phyloP scores from a whole-genome alignment of 805 yeast genomes.

The Candida coleopterorum region DNA sequence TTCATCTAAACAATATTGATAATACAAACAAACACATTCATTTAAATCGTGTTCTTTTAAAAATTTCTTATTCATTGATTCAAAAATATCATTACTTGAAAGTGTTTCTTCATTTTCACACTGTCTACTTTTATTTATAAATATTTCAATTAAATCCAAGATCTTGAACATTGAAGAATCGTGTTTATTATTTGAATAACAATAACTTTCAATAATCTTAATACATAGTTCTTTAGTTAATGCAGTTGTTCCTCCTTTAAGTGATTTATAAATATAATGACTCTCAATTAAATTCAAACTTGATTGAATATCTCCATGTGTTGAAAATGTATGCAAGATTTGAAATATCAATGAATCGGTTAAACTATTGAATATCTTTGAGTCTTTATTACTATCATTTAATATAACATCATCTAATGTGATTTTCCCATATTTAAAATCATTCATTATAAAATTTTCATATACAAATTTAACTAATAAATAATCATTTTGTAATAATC shows the following conservation, averaged over 20 bases:
- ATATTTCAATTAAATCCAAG: conserved; percentile 28
- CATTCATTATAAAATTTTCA: conserved; percentile 26
- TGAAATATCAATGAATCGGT: conserved; percentile 19
- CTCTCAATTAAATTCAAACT: conserved; percentile 31
- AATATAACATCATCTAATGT: conserved; percentile 23
- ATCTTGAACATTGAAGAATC: conserved; percentile 24
- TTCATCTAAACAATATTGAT: conserved; percentile 15
- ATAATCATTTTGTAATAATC: conserved; percentile 22
- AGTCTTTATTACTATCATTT: conserved; percentile 1
- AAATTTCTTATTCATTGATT: conserved; percentile 25
- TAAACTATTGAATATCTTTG: conserved; percentile 14
- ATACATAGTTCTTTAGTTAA: conserved; percentile 29
- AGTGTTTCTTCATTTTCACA: conserved; percentile 8
- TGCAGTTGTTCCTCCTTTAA: conserved; percentile 27
- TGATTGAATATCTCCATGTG: conserved; percentile 34
- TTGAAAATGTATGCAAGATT: conserved; percentile 27
- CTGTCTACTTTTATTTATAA: conserved; percentile 13
- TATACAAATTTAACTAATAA: conserved; percentile 23
- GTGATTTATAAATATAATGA: conserved; percentile 27
- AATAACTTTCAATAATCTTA: conserved; percentile 32
- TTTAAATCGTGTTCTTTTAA: no score
- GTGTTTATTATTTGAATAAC: conserved; percentile 16
- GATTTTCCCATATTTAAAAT: conserved; percentile 15
- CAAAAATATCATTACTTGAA: conserved; percentile 25
- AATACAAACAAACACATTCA: conserved; percentile 20